Evolutionary conservation across 1,139 yeast species (phyloP).

Genomic region (Wickerhamomyces sp.): DNA sequence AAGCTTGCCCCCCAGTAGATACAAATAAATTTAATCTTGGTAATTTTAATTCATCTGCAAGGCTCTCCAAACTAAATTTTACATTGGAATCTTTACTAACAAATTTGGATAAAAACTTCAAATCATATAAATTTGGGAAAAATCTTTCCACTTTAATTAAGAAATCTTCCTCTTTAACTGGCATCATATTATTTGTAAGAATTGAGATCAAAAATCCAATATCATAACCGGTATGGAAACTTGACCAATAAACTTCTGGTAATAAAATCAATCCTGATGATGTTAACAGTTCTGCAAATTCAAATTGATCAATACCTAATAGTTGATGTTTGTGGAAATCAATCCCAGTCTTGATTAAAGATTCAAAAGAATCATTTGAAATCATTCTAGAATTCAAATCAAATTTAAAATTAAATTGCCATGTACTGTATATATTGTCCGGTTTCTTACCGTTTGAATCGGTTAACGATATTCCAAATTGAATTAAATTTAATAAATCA

Average conservation of each 20-base stretch:
- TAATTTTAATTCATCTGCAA: conserved; percentile 54
- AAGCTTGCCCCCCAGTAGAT: conserved; percentile 42
- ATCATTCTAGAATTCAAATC: conserved; percentile 78
- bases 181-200: conserved; percentile 71
- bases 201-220: conserved; percentile 83
- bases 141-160: conserved; percentile 64
- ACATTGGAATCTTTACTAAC: conserved; percentile 22
- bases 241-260: conserved; percentile 75
- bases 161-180: conserved; percentile 77
- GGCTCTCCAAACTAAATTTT: conserved; percentile 27
- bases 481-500: conserved; percentile 80
- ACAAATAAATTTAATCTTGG: conserved; percentile 47
- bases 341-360: conserved; percentile 75
- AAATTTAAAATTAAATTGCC: conserved; percentile 93
- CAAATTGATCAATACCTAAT: conserved; percentile 74
- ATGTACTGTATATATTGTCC: conserved; percentile 68
- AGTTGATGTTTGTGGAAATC: conserved; percentile 73
- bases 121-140: conserved; percentile 82
- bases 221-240: conserved; percentile 94
- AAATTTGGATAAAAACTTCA: conserved; percentile 69
- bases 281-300: conserved; percentile 79
- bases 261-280: conserved; percentile 83
- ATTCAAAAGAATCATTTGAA: conserved; percentile 69
- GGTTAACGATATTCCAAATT: conserved; percentile 79
- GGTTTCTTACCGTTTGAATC: conserved; percentile 76